Evolutionary conservation across 2,329 filamentous ascomycete genomes (phyloP).

Genomic region (Lithohypha guttulata): DNA sequence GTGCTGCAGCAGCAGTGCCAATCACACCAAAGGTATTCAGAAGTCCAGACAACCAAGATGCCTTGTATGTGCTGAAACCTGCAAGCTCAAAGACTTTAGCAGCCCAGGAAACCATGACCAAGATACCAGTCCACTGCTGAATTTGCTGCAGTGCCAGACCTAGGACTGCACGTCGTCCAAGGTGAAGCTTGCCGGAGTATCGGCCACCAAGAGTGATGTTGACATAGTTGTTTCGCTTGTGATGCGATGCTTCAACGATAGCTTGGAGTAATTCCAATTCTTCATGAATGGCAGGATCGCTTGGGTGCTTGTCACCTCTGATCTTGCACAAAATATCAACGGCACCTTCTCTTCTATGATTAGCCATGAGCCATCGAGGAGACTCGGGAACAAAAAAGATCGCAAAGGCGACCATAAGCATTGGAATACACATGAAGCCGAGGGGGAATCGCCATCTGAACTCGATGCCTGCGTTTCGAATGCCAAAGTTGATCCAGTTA

Average conservation of each 20-base stretch:
- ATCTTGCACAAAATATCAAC: conserved; percentile 28
- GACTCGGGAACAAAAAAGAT: conserved; percentile 63
- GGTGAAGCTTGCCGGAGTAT: conserved; percentile 61
- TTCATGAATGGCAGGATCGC: conserved; percentile 26
- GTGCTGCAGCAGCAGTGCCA: too few relatives aligned
- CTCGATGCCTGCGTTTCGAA: conserved; percentile 49
- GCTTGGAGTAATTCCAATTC: conserved; percentile 34
- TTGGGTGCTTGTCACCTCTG: conserved; percentile 24
- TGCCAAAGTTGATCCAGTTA: conserved; percentile 30
- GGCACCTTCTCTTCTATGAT: conserved; percentile 25
- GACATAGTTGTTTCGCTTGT: conserved; percentile 27
- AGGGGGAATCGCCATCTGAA: conserved; percentile 60
- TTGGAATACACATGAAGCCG: conserved; percentile 57
- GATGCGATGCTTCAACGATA: conserved; percentile 30
- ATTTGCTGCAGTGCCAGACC: conserved; percentile 63
- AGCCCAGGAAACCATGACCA: too few relatives aligned
- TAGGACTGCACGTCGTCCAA: conserved; percentile 56
- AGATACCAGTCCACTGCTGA: conserved; percentile 60
- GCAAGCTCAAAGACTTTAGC: conserved; percentile 61
- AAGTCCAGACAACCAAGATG: conserved; percentile 51
- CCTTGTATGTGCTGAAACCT: conserved; percentile 34
- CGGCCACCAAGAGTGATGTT: conserved; percentile 45
- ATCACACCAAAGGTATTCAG: too few relatives aligned
- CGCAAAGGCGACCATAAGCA: conserved; percentile 44
- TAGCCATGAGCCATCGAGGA: conserved; percentile 38